Percentiles rank a stretch among this genome's conserved stretches.
Conservation (phyloP, 2,329 filamentous ascomycete genomes). For the Colletotrichum kahawae region DNA sequence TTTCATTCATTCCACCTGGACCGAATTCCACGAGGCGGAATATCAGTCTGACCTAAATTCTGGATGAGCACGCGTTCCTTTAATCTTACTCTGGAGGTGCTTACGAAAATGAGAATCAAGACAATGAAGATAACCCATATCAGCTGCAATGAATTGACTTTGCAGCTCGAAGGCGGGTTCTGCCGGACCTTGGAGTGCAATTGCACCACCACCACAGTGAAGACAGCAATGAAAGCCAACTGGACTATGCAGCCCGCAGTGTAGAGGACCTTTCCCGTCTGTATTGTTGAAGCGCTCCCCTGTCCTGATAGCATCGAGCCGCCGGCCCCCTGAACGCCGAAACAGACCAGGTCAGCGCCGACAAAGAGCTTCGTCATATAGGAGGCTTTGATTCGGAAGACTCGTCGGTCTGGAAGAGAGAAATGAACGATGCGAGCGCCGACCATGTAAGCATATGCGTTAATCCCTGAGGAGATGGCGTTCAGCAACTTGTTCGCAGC, state of each 20-base stretch:
- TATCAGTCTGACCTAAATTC: neutral
- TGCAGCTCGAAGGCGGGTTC: neutral
- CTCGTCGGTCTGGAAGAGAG: neutral
- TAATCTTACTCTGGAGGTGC: neutral
- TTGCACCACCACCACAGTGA: neutral
- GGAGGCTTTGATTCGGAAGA: neutral
- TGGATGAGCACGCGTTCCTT: rapidly evolving
- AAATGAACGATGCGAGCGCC: neutral
- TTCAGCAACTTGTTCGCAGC: neutral
- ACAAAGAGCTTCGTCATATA: neutral
- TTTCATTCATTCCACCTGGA: neutral
- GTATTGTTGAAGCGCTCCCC: neutral
- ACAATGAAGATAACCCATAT: neutral
- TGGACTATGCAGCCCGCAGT: neutral
- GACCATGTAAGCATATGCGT: neutral
- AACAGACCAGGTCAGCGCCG: neutral
- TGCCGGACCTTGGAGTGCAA: neutral
- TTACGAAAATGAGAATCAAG: neutral
- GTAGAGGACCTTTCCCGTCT: neutral
- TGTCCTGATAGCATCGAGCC: neutral
- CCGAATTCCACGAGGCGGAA: neutral
- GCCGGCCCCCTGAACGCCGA: neutral
- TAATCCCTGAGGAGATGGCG: neutral
- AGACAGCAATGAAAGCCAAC: neutral
- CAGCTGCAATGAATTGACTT: neutral